These are phyloP conservation scores for Xylaria palmicola DNA, from an alignment of 495 filamentous ascomycete species.

Conservation along the genomic window DNA sequence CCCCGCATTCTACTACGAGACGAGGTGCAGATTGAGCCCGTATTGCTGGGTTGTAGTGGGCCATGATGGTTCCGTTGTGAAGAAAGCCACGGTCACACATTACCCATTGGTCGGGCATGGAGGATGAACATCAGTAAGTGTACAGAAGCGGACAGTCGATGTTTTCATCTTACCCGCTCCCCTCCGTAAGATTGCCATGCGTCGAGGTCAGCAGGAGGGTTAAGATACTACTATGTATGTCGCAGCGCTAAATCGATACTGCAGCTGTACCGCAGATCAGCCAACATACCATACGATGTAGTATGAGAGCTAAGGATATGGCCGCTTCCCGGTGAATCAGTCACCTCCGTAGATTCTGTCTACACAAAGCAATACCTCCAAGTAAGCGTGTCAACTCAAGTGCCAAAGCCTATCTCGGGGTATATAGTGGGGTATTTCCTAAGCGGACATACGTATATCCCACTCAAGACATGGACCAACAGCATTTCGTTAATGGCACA, in stretches of 20 bases:
- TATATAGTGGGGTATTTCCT: background rate
- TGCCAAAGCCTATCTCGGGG: too few relatives aligned
- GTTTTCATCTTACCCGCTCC: background rate
- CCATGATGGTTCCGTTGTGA: background rate
- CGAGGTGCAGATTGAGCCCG: too few relatives aligned
- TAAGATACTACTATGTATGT: background rate
- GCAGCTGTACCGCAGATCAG: background rate
- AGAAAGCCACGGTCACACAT: background rate
- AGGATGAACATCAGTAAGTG: too few relatives aligned
- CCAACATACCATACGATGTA: background rate
- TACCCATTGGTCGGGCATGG: background rate
- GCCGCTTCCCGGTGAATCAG: background rate
- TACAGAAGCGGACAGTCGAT: background rate
- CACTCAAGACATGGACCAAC: background rate
- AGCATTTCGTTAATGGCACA: background rate
- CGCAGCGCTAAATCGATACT: background rate
- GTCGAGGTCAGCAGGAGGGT: background rate
- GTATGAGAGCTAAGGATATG: background rate
- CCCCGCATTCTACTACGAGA: conserved; percentile 13
- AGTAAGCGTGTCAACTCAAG: too few relatives aligned
- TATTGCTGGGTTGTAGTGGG: background rate
- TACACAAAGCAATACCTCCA: too few relatives aligned
- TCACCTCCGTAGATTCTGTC: background rate
- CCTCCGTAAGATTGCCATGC: background rate
- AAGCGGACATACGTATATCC: background rate